Percentiles rank a stretch among this genome's conserved stretches.
These are phyloP conservation scores for Monilinia fructigena DNA, from an alignment of 2,329 filamentous ascomycete genomes.

Conservation along the genomic window DNA sequence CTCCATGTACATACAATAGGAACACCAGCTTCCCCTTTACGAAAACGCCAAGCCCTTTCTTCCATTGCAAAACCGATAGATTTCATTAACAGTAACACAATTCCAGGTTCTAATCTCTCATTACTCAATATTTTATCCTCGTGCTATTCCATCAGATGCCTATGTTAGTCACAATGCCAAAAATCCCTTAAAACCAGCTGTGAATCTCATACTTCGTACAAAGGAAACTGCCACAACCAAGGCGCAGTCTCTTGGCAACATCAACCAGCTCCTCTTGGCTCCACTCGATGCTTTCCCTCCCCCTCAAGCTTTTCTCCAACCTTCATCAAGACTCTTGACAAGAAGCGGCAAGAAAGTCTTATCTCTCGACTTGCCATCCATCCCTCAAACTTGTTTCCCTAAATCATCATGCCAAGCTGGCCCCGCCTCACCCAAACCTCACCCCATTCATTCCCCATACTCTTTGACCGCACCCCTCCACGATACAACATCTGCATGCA, in stretches of 20 bases:
- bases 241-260: constrained; percentile 19
- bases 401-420: too few species aligned
- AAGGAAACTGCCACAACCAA: constrained; percentile 9
- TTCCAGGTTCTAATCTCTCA: not conserved
- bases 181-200: not conserved
- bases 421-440: too few species aligned
- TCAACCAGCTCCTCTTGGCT: constrained; percentile 19
- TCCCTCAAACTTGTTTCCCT: too few species aligned
- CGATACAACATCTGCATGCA: constrained; percentile 10
- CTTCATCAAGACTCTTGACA: too few species aligned
- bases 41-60: constrained; percentile 21
- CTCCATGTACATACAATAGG: not conserved
- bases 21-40: constrained; percentile 13
- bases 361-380: too few species aligned
- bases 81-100: not conserved
- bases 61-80: constrained; percentile 5
- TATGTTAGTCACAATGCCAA: constrained; percentile 6
- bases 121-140: constrained; percentile 6
- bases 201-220: not conserved
- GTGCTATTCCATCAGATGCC: constrained; percentile 7
- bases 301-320: constrained; percentile 13
- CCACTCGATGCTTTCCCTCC: constrained; percentile 5
- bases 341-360: too few species aligned
- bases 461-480: not conserved
- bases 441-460: not conserved